Evolutionary conservation across 2,329 filamentous ascomycete genomes (phyloP).

Genomic region (Talaromyces albobiverticillius): DNA sequence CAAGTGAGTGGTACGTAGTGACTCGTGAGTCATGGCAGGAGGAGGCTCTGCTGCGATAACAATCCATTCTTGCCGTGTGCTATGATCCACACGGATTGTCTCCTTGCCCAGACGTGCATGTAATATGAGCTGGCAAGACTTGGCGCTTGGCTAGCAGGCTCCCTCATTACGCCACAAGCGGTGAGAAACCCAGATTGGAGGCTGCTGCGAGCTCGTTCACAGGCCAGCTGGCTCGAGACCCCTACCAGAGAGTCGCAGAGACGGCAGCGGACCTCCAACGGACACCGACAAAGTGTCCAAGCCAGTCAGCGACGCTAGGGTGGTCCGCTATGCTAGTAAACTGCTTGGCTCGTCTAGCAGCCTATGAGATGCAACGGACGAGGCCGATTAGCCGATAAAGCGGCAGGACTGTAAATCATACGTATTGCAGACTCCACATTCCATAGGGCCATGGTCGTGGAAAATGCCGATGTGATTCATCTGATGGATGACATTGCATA

Average conservation of each 20-base stretch:
- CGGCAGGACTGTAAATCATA: not conserved
- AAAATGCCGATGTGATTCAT: too few relatives aligned
- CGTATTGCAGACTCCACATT: not conserved
- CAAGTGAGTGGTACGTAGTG: too few relatives aligned
- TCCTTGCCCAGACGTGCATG: not conserved
- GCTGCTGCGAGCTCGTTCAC: too few relatives aligned
- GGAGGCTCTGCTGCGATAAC: not conserved
- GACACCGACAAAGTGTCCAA: too few relatives aligned
- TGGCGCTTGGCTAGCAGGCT: not conserved
- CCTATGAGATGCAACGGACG: not conserved
- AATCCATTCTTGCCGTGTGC: not conserved
- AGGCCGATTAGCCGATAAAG: not conserved
- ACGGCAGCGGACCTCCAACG: too few relatives aligned
- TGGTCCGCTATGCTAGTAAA: too few relatives aligned
- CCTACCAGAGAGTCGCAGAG: too few relatives aligned
- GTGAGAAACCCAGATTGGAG: not conserved
- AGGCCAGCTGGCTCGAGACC: not conserved
- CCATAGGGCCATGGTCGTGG: not conserved
- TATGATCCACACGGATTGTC: not conserved
- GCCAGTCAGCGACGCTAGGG: too few relatives aligned
- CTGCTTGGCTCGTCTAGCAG: not conserved
- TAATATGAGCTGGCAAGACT: constrained; percentile 10
- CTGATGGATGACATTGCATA: not conserved
- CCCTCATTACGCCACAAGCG: not conserved
- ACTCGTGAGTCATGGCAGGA: not conserved